Percentiles rank a stretch among this genome's conserved stretches.
Conservation (phyloP, 2,329 filamentous ascomycete species). For the Aspergillus hortae region DNA sequence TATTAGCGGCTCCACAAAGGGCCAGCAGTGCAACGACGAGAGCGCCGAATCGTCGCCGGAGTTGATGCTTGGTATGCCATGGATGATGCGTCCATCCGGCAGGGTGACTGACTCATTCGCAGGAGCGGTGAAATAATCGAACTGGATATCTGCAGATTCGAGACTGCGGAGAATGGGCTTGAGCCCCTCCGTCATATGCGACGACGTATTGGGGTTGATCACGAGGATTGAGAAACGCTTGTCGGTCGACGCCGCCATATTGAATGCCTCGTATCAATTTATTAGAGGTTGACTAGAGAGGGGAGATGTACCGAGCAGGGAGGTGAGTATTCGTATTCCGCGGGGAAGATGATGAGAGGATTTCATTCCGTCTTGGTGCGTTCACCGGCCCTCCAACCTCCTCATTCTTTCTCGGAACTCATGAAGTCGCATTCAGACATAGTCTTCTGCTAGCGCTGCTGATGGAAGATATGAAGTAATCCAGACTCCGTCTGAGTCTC, state of each 20-base stretch:
- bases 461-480: too few species aligned
- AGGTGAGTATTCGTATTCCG: background rate
- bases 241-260: slow-evolving; percentile 14
- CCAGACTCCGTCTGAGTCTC: background rate
- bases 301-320: background rate
- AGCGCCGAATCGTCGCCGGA: slow-evolving; percentile 63
- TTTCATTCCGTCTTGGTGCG: too few species aligned
- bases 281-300: background rate
- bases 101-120: slow-evolving; percentile 24
- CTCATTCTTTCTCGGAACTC: too few species aligned
- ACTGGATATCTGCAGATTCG: slow-evolving; percentile 33
- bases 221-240: slow-evolving; percentile 34
- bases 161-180: slow-evolving; percentile 38
- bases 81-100: slow-evolving; percentile 26
- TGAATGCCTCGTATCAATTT: background rate
- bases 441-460: too few species aligned
- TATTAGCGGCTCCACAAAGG: slow-evolving; percentile 46
- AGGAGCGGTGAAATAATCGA: slow-evolving; percentile 40
- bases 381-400: too few species aligned
- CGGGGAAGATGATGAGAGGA: background rate
- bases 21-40: slow-evolving; percentile 62
- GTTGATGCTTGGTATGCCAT: slow-evolving; percentile 73
- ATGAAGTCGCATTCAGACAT: too few species aligned
- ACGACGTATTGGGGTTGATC: slow-evolving; percentile 46
- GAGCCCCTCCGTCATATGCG: slow-evolving; percentile 42